Evolutionary conservation across 2,329 filamentous ascomycete genomes (phyloP), one percentile per base, ranked within the genome.

Genomic region (Scleromitrula shiraiana): DNA sequence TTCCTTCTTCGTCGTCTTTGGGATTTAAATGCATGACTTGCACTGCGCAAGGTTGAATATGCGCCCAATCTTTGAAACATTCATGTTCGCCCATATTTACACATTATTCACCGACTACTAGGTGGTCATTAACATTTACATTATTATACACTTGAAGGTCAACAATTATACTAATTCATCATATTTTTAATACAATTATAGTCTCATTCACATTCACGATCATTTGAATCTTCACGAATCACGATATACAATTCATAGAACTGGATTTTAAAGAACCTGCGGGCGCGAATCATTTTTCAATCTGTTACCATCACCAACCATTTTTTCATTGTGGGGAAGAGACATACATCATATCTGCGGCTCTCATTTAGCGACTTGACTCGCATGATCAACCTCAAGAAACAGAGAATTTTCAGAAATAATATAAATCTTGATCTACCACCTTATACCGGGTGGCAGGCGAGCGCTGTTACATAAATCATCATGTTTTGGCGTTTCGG

Each of bases 401-500:
- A 46, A 43, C 49, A 29, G n/a, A 48, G 46, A 51, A 46, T 53
- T 48, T 51, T 46, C 46, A 50, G 39, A 54, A 55, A 49, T 49
- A 42, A 54, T 41, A 50, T 41, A 38, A 48, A 51, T 41, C 54
- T 59, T 50, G 27, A 54, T 59, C 55, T 52, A 40, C 56, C 52
- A 38, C 57, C 56, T 22, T 52, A 42, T 27, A 29, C 45, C 41
- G 43, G 54, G 57, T 56, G 60, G 57, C 59, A 59, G 54, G 53
- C 59, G 53, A 62, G 56, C 49, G 53, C 58, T 43, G 48, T 59
- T 41, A 59, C 56, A 53, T 62, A 62, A 57, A 47, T 48, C 82
- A 91, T 69, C 74, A 98, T 98, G 93, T 98, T 98, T 72, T 98
- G 93, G 93, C 85, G 91, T 72, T 98, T 97, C 77, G 91, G 93